These are phyloP conservation scores for Astraeus odoratus DNA, from an alignment of 768 basidiomycete species.

Conservation along the genomic window DNA sequence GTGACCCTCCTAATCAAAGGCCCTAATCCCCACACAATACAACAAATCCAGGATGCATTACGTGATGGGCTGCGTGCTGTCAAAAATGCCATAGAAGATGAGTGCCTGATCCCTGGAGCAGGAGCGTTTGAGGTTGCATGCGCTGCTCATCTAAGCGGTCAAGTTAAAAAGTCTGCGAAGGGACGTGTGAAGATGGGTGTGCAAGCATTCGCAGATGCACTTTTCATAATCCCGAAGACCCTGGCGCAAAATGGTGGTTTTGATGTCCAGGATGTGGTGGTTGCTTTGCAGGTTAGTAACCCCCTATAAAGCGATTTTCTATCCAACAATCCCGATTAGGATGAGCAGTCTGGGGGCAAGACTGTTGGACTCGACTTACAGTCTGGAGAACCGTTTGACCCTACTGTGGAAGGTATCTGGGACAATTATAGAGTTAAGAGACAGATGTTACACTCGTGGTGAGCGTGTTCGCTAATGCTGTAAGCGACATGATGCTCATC, in stretches of 20 bases:
- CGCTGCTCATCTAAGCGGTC: constrained; percentile 71
- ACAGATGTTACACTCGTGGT: constrained; percentile 98
- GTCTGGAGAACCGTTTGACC: constrained; percentile 95
- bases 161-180: constrained; percentile 80
- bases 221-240: constrained; percentile 94
- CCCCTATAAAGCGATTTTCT: constrained; percentile 6
- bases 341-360: constrained; percentile 93
- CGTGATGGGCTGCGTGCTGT: constrained; percentile 94
- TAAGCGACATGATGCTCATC: constrained; percentile 18
- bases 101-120: constrained; percentile 85
- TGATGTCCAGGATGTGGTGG: constrained; percentile 93
- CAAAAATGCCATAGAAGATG: constrained; percentile 95
- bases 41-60: constrained; percentile 96
- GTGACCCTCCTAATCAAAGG: constrained; percentile 98
- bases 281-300: constrained; percentile 70
- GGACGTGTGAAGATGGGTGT: constrained; percentile 97
- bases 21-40: constrained; percentile 91
- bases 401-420: constrained; percentile 94
- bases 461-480: constrained; percentile 20
- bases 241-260: constrained; percentile 93
- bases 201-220: constrained; percentile 91
- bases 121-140: constrained; percentile 97
- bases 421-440: constrained; percentile 98
- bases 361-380: constrained; percentile 86
- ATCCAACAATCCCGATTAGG: constrained; percentile 36